Evolutionary conservation across 257 asterid genomes (phyloP), one percentile per base, ranked within the genome.

Genomic region (Petunia axillaris): DNA sequence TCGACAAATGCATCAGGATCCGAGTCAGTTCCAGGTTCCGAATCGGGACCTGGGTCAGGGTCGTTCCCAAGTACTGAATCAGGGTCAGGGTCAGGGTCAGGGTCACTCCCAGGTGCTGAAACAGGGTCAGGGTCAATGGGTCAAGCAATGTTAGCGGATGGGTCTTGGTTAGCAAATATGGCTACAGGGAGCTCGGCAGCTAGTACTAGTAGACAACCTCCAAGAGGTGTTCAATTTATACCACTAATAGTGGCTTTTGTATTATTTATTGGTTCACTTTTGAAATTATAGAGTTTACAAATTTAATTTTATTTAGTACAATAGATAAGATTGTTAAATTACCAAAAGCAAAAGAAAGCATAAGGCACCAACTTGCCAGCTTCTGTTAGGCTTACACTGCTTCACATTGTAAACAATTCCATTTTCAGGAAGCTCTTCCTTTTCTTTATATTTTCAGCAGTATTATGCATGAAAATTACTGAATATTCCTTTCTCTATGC

Each of bases 151-250:
- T 55, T 91, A 89, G 90, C 91, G 1, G 91, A 88, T 73, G 97
- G 97, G 77, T 86, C 96, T 8, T 91, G 96, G 97, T 58, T 91
- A 77, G 97, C 97, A 35, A 89, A 85, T 78, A 82, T 92, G 89
- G 97, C 97, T 1, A 89, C 91, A 0, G 97, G 94, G 35, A 86
- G 81, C 35, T 83, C 96, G 1, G 82, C 68, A 25, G 25, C 25
- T 25, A 25, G 25, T 25, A 25, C 25, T 15, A 84, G 70, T 76
- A 79, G 67, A 40, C 83, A 25, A 9, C 68, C 82, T 36, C 13
- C 64, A 39, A 63, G 82, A 76, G 76, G 60, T 37, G 63, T 53
- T 11, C 82, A 65, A 13, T 16, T 81, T n/a, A 80, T 83, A 81
- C 78, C 81, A n/a, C 11, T 87, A 50, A 0, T 85, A 2, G 50